Conservation (phyloP, 768 basidiomycete species). For the Piloderma croceum region DNA sequence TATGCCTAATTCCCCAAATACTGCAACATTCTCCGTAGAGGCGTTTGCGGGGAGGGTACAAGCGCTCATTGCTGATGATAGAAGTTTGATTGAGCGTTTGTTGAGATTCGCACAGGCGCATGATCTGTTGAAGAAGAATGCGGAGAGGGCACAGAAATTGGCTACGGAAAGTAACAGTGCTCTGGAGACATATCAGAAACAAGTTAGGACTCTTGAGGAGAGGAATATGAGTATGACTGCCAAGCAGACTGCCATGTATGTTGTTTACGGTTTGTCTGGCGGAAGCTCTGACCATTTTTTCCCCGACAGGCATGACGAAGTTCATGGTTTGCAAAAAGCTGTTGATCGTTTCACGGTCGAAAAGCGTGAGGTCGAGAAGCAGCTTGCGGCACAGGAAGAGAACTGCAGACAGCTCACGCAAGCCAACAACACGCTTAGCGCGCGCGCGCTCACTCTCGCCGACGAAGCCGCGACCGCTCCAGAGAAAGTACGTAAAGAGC, state of each 20-base stretch:
- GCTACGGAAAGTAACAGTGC: conserved; percentile 76
- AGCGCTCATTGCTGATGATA: conserved; percentile 78
- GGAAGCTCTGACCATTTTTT: conserved; percentile 5
- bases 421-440: conserved; percentile 73
- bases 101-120: conserved; percentile 85
- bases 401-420: conserved; percentile 68
- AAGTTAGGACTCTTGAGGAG: conserved; percentile 76
- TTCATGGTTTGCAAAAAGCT: conserved; percentile 51
- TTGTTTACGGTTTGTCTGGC: conserved; percentile 12
- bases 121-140: conserved; percentile 87
- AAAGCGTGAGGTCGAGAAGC: conserved; percentile 64
- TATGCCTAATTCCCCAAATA: conserved; percentile 16
- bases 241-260: conserved; percentile 55
- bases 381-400: conserved; percentile 68
- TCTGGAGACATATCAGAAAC: conserved; percentile 87
- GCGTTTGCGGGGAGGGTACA: conserved; percentile 74
- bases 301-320: conserved; percentile 57
- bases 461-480: conserved; percentile 58
- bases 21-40: conserved; percentile 55
- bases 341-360: conserved; percentile 57
- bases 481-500: conserved; percentile 52
- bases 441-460: conserved; percentile 64
- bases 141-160: conserved; percentile 85
- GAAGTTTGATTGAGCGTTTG: conserved; percentile 75
- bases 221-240: conserved; percentile 50